These are phyloP conservation scores for Hyaloperonospora brassicae DNA, from an alignment of 352 stramenopile genomes.

Conservation along the genomic window DNA sequence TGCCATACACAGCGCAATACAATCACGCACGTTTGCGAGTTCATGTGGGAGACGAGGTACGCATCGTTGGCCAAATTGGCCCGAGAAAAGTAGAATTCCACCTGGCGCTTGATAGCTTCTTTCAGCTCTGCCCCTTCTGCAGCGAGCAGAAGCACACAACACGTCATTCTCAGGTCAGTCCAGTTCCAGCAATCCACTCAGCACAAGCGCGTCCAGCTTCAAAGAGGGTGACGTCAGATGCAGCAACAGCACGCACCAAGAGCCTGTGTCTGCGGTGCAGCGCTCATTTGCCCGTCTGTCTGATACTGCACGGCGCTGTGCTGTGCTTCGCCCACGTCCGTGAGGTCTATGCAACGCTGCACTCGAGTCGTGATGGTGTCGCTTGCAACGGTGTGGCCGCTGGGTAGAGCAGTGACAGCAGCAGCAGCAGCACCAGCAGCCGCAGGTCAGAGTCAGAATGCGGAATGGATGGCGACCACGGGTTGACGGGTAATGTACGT, in stretches of 20 bases:
- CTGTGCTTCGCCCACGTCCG: slow-evolving; percentile 5
- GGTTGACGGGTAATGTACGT: slow-evolving; percentile 17
- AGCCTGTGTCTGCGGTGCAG: slow-evolving; percentile 15
- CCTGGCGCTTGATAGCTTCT: slow-evolving; percentile 74
- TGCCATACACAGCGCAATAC: not conserved
- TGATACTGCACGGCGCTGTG: slow-evolving; percentile 5
- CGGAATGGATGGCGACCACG: slow-evolving; percentile 29
- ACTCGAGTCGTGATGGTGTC: slow-evolving; percentile 7
- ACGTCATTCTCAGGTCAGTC: not conserved
- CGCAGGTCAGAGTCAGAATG: slow-evolving; percentile 6
- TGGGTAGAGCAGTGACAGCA: slow-evolving; percentile 16
- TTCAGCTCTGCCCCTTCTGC: slow-evolving; percentile 63
- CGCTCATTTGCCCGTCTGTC: slow-evolving; percentile 20
- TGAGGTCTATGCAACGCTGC: slow-evolving; percentile 5
- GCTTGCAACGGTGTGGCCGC: slow-evolving; percentile 15
- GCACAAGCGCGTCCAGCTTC: not conserved
- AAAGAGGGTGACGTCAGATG: no score
- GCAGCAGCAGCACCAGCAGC: no score
- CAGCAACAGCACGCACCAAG: slow-evolving; percentile 13
- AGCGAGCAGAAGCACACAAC: slow-evolving; percentile 2
- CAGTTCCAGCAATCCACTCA: not conserved
- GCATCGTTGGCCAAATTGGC: slow-evolving; percentile 80
- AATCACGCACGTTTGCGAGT: slow-evolving; percentile 76
- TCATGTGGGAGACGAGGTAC: slow-evolving; percentile 86
- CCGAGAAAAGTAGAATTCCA: slow-evolving; percentile 90